Evolutionary conservation across 2,329 filamentous ascomycete species (phyloP).

Genomic region (Geosmithia putterillii): DNA sequence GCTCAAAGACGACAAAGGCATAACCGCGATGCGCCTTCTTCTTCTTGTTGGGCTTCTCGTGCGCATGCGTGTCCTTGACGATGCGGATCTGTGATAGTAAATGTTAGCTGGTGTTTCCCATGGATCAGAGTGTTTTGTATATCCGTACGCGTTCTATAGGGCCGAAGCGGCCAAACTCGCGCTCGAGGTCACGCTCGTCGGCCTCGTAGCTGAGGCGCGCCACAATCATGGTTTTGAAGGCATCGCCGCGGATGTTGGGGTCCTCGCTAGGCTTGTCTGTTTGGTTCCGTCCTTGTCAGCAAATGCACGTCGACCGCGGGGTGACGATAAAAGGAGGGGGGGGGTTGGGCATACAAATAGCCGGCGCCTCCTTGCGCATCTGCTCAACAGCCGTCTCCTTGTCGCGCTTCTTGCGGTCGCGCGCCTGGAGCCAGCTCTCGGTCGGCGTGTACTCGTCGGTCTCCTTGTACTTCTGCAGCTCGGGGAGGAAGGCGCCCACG

Average conservation of each 20-base stretch:
- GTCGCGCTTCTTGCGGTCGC: constrained; percentile 73
- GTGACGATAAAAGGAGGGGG: not conserved
- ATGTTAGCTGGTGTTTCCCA: not conserved
- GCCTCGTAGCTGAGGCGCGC: constrained; percentile 82
- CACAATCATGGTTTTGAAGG: constrained; percentile 91
- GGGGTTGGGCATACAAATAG: constrained; percentile 40
- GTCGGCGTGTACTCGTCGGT: constrained; percentile 67
- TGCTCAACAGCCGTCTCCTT: constrained; percentile 58
- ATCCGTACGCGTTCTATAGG: constrained; percentile 74
- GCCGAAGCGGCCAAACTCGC: constrained; percentile 87
- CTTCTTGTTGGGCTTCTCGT: constrained; percentile 61
- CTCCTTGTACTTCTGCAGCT: constrained; percentile 65
- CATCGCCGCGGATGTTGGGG: constrained; percentile 79
- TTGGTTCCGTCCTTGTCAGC: constrained; percentile 6
- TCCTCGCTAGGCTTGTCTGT: constrained; percentile 75
- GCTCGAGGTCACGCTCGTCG: constrained; percentile 79
- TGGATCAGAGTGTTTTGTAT: not conserved
- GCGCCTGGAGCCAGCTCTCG: constrained; percentile 84
- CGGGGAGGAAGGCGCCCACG: constrained; percentile 62
- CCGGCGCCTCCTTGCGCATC: constrained; percentile 49
- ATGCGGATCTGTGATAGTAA: constrained; percentile 62
- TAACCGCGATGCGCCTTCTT: constrained; percentile 80
- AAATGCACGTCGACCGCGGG: not conserved
- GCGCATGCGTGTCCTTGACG: constrained; percentile 61
- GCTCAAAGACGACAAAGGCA: constrained; percentile 92